Evolutionary conservation across 495 filamentous ascomycete species (phyloP), one percentile per base, ranked within the genome.

Genomic region (Neurospora hispaniola): DNA sequence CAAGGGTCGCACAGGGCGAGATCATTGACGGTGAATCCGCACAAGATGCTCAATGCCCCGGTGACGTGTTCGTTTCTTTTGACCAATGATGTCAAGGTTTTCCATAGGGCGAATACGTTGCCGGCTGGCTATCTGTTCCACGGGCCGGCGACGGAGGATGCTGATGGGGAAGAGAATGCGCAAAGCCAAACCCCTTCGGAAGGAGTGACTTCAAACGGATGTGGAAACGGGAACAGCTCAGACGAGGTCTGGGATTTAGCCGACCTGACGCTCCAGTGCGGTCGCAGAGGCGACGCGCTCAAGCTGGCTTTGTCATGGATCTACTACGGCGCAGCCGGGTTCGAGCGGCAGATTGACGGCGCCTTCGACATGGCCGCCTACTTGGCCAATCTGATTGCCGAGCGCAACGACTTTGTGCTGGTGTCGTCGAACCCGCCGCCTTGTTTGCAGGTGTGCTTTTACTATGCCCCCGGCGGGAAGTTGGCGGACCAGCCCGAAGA

Each of bases 1-100:
- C 78, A 84, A 18, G 95, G 95, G 35, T 82, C 87, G 16, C 86
- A 94, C 66, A 85, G 88, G 18, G 96, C 94, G 10, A 85, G 97
- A 82, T 92, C 89, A 43, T 85, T 98, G 40, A 90, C 93, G 10
- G 87, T 97, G 48, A 97, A 96, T 80, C 94, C 96, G 73, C 95
- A 99, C 81, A 98, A 98, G 82, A 99, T 98, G 96, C 86, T 99
- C 76, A 93, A 92, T 48, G 92, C 92, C 10, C 95, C 95, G 0
- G 80, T 96, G 43, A 96, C 94, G 4, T 99, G 95, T 81, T 94
- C 92, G 8, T 97, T 97, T 84, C 87, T 99, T 10, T 86, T 99
- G 12, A 91, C 89, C 0, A 82, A 85, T 9, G 94, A 98, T 79
- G 79, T 94, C 75, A 82, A 87, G 42, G 82, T 90, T 42, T 96